A percentile compares a stretch with the other conserved stretches of the same genome.
Evolutionary conservation across 495 filamentous ascomycete genomes (phyloP).

Genomic region (Tuber brumale): DNA sequence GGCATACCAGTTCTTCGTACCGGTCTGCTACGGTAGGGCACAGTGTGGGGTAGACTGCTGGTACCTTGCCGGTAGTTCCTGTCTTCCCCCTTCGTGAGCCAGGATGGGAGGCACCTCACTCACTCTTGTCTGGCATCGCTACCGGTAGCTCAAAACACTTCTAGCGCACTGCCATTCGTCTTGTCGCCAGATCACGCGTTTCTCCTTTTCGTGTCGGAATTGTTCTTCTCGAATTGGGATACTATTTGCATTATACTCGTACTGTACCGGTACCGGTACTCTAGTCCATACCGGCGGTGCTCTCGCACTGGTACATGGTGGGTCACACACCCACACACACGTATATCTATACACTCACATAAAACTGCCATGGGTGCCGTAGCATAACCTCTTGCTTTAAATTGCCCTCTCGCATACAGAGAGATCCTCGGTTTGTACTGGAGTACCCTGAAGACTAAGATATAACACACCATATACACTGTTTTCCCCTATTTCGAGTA

Average conservation of each 20-base stretch:
- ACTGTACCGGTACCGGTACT: conserved; percentile 19
- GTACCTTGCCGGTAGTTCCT: not conserved
- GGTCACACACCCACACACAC: conserved; percentile 13
- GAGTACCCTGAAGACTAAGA: not conserved
- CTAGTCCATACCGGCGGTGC: too few species aligned
- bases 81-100: not conserved
- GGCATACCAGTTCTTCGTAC: not conserved
- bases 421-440: not conserved
- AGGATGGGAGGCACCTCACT: not conserved
- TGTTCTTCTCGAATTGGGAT: conserved; percentile 18
- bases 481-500: not conserved
- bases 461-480: conserved; percentile 1
- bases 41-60: too few species aligned
- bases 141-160: not conserved
- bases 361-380: conserved; percentile 21
- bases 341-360: conserved; percentile 14
- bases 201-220: conserved; percentile 30
- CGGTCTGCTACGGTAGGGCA: not conserved
- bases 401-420: not conserved
- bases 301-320: conserved; percentile 10
- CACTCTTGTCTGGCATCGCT: not conserved
- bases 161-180: conserved; percentile 21
- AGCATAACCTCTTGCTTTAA: not conserved
- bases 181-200: conserved; percentile 34
- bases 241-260: conserved; percentile 7